Conservation (phyloP, 1,284 basidiomycete genomes). For the Cronartium ribicola region DNA sequence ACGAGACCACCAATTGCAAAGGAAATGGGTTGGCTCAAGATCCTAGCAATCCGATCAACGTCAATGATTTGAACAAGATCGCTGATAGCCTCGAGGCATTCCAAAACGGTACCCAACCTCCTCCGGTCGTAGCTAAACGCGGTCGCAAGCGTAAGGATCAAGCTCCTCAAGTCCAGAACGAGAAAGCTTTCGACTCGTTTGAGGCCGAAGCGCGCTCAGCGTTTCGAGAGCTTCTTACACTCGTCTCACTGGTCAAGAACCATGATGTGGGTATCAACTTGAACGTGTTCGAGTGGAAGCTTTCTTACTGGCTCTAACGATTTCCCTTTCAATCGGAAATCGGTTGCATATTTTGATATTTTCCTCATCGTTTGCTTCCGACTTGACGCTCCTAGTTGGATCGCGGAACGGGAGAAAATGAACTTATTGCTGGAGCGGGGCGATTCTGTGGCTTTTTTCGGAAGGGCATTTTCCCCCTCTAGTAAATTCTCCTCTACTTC, state of each 20-base stretch:
- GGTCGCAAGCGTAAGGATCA: background rate
- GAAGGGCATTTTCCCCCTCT: background rate
- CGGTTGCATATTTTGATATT: background rate
- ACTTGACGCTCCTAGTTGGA: background rate
- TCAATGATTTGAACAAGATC: background rate
- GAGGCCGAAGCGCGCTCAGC: background rate
- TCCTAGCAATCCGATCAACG: background rate
- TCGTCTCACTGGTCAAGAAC: background rate
- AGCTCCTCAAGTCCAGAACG: background rate
- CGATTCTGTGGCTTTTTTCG: background rate
- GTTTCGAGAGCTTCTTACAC: background rate
- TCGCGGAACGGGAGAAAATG: background rate
- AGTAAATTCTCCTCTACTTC: background rate
- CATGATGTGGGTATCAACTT: background rate
- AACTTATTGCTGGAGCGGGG: background rate
- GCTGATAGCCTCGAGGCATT: background rate
- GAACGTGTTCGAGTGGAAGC: background rate
- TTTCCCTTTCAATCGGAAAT: background rate
- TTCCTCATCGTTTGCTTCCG: background rate
- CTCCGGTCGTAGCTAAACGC: background rate
- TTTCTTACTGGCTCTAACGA: background rate
- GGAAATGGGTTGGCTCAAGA: background rate
- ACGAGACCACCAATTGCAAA: background rate
- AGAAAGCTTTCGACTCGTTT: background rate
- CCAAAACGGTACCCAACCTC: background rate